Evolutionary conservation across 1,139 yeast genomes (phyloP).

Genomic region (Pichia inconspicua): DNA sequence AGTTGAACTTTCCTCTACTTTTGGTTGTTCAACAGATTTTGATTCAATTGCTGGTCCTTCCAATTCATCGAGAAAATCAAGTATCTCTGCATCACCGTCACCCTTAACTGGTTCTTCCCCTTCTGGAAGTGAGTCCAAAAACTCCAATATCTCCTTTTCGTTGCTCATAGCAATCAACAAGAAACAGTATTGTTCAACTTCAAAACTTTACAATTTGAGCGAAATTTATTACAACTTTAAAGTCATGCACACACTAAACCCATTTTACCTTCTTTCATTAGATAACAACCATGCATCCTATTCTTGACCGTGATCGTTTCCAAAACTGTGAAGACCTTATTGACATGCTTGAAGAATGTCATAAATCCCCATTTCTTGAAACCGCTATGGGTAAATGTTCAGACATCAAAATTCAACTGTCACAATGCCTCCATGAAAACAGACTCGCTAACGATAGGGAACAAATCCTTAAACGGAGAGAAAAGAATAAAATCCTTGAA

Average conservation of each 20-base stretch:
- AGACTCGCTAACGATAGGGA: conserved; percentile 61
- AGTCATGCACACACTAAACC: no score
- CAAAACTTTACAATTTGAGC: not conserved
- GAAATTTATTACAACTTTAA: no score
- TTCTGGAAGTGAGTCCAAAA: conserved; percentile 74
- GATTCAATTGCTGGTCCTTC: conserved; percentile 23
- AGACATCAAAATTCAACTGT: conserved; percentile 70
- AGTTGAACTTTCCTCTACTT: conserved; percentile 1
- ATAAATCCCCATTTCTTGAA: conserved; percentile 58
- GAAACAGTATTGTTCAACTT: not conserved
- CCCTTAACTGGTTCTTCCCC: conserved; percentile 10
- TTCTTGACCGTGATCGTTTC: conserved; percentile 25
- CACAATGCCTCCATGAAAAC: conserved; percentile 73
- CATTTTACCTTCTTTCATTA: not conserved
- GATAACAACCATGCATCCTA: conserved; percentile 26
- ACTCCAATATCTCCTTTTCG: conserved; percentile 81
- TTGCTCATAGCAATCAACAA: conserved; percentile 27
- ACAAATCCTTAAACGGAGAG: conserved; percentile 50
- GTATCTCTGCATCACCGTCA: conserved; percentile 61
- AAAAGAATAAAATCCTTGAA: conserved; percentile 48
- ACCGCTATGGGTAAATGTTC: conserved; percentile 84
- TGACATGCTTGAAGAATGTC: conserved; percentile 87
- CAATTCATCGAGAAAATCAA: conserved; percentile 82
- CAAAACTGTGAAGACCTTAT: conserved; percentile 66
- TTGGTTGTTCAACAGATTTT: conserved; percentile 43